Evolutionary conservation across 1,284 basidiomycete species (phyloP).

Genomic region (Xanthoconium separans): DNA sequence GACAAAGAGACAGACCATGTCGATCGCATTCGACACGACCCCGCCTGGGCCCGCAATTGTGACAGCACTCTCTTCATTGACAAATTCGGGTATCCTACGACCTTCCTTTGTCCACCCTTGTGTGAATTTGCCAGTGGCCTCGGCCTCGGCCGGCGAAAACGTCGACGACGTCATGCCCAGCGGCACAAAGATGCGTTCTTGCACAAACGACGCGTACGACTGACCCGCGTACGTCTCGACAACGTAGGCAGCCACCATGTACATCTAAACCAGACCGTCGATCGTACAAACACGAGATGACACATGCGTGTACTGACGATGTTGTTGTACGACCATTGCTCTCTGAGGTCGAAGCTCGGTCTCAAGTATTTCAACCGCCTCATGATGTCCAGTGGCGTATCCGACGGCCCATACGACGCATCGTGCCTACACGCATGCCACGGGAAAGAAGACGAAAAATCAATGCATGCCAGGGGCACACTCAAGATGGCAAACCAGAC

Average conservation of each 20-base stretch:
- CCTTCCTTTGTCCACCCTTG: constrained; percentile 33
- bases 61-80: constrained; percentile 22
- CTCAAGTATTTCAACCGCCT: constrained; percentile 34
- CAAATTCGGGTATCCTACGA: constrained; percentile 29
- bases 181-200: constrained; percentile 31
- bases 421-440: constrained; percentile 29
- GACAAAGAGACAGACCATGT: constrained; percentile 31
- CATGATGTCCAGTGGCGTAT: constrained; percentile 30
- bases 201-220: constrained; percentile 35
- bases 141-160: constrained; percentile 37
- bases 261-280: constrained; percentile 34
- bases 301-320: constrained; percentile 33
- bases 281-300: not conserved
- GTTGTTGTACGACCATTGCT: constrained; percentile 44
- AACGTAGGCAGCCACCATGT: constrained; percentile 33
- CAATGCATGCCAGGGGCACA: too few species aligned
- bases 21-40: constrained; percentile 33
- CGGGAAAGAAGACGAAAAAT: too few species aligned
- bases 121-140: constrained; percentile 31
- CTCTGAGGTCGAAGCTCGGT: constrained; percentile 39
- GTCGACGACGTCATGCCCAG: constrained; percentile 36
- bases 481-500: constrained; percentile 38
- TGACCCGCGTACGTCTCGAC: constrained; percentile 34
- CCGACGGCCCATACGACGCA: constrained; percentile 29
- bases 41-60: constrained; percentile 36